Conservation (phyloP, 768 basidiomycete species). For the Omphalotus guepiniiformis region DNA sequence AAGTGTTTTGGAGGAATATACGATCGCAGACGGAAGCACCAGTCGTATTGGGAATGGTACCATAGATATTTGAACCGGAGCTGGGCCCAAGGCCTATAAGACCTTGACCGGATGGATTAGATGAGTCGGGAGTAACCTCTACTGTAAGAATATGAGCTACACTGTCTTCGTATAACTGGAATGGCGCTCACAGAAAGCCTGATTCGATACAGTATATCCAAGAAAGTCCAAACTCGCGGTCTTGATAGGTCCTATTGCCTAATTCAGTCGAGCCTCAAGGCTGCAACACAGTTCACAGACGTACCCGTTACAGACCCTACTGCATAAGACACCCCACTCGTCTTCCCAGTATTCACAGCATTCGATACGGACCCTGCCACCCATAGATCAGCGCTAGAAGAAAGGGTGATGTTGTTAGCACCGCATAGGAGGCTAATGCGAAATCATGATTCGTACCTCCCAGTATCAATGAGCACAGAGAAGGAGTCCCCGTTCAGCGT, state of each 20-base stretch:
- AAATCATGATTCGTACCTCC: slow-evolving; percentile 31
- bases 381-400: slow-evolving; percentile 59
- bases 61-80: slow-evolving; percentile 45
- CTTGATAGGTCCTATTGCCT: slow-evolving; percentile 37
- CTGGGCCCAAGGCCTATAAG: slow-evolving; percentile 58
- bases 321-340: slow-evolving; percentile 46
- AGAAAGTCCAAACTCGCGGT: slow-evolving; percentile 40
- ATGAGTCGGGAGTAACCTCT: slow-evolving; percentile 27
- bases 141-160: slow-evolving; percentile 27
- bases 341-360: slow-evolving; percentile 33
- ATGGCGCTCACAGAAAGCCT: slow-evolving; percentile 42
- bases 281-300: slow-evolving; percentile 1
- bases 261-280: background rate
- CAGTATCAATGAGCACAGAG: slow-evolving; percentile 42
- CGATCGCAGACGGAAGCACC: slow-evolving; percentile 59
- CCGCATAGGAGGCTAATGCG: background rate
- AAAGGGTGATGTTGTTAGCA: background rate
- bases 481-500: slow-evolving; percentile 32
- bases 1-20: slow-evolving; percentile 56
- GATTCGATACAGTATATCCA: slow-evolving; percentile 38
- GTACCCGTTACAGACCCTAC: slow-evolving; percentile 48
- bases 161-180: background rate
- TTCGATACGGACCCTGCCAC: slow-evolving; percentile 41
- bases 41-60: slow-evolving; percentile 20
- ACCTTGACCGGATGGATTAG: slow-evolving; percentile 27